phyloP scores from a whole-genome alignment of 2,329 filamentous ascomycete species.

The Aspergillus novofumigatus region DNA sequence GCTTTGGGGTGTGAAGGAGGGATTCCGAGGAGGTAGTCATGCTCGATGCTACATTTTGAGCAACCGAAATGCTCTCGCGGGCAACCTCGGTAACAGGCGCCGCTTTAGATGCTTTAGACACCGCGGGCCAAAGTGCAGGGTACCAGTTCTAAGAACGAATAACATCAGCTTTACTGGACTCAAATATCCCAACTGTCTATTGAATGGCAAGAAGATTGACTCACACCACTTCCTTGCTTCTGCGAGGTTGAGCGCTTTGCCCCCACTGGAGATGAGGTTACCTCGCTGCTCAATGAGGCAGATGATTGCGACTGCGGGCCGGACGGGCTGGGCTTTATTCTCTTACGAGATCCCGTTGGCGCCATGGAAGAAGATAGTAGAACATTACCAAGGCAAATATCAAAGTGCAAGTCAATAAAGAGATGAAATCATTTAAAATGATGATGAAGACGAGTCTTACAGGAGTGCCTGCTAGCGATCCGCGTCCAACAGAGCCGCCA shows the following conservation, averaged over 20 bases:
- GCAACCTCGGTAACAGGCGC: constrained; percentile 47
- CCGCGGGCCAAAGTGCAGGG: constrained; percentile 42
- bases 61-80: constrained; percentile 46
- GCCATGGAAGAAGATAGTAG: constrained; percentile 31
- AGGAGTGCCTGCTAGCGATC: constrained; percentile 1
- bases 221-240: constrained; percentile 20
- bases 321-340: constrained; percentile 39
- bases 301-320: constrained; percentile 26
- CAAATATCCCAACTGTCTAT: background rate
- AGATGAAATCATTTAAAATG: constrained; percentile 1
- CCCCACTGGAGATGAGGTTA: constrained; percentile 9
- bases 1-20: constrained; percentile 22
- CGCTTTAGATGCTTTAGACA: constrained; percentile 40
- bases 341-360: constrained; percentile 41
- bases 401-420: constrained; percentile 6
- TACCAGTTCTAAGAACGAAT: constrained; percentile 38
- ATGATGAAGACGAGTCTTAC: constrained; percentile 1
- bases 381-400: constrained; percentile 29
- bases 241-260: constrained; percentile 23
- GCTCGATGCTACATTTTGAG: constrained; percentile 35
- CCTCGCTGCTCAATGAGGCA: constrained; percentile 21
- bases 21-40: constrained; percentile 29
- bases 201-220: background rate
- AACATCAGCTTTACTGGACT: constrained; percentile 9
- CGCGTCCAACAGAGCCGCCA: background rate